A percentile compares a stretch with the other conserved stretches of the same genome.
Conservation (phyloP, 108 stramenopile species). For the Fragilaria crotonensis region DNA sequence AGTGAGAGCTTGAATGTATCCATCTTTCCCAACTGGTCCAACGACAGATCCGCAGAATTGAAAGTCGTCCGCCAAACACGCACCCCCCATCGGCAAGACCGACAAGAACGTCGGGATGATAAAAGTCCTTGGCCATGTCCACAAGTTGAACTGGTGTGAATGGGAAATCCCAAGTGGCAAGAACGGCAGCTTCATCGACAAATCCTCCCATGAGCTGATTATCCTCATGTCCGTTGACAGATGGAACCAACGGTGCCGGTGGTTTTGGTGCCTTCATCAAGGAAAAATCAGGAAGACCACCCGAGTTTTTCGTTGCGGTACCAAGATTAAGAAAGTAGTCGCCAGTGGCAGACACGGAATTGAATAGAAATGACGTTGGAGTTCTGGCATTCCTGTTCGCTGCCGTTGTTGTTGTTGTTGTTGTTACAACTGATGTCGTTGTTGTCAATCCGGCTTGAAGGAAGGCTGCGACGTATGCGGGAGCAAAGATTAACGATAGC, state of each 20-base stretch:
- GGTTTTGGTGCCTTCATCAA: not conserved
- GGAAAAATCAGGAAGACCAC: not conserved
- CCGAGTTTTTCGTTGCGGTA: not conserved
- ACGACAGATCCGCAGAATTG: constrained; percentile 70
- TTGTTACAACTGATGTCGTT: too few species aligned
- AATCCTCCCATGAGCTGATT: constrained; percentile 9
- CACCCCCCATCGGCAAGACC: constrained; percentile 46
- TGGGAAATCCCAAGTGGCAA: constrained; percentile 35
- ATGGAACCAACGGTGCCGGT: not conserved
- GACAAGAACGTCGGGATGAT: constrained; percentile 29
- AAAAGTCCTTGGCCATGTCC: constrained; percentile 35
- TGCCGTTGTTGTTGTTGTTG: too few species aligned
- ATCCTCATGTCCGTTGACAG: not conserved
- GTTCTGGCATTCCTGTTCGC: too few species aligned
- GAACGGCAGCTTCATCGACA: constrained; percentile 20
- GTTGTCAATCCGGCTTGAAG: too few species aligned
- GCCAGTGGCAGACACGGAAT: not conserved
- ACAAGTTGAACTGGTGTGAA: constrained; percentile 41
- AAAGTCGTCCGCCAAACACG: constrained; percentile 61
- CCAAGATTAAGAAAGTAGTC: not conserved
- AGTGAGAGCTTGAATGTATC: constrained; percentile 45
- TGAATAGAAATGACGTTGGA: too few species aligned
- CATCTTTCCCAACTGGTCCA: constrained; percentile 47
- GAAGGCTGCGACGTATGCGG: too few species aligned
- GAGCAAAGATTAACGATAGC: too few species aligned